These are phyloP conservation scores for Margaritispora aquatica DNA, from an alignment of 495 filamentous ascomycete species.

Conservation along the genomic window DNA sequence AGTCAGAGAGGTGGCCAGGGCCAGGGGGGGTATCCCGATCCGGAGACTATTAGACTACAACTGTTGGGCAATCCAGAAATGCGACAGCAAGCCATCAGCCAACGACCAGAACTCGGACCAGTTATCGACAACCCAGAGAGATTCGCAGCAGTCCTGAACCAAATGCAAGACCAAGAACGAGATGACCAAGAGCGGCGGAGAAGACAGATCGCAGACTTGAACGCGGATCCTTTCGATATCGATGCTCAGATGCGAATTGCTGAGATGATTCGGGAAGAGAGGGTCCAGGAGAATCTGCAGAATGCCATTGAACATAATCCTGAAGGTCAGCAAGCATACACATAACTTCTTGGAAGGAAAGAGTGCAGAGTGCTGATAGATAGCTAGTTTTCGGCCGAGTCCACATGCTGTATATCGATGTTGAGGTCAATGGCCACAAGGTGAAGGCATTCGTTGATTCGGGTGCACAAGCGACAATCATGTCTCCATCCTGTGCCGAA, in stretches of 20 bases:
- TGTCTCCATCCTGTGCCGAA: constrained; percentile 90
- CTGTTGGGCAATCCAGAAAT: constrained; percentile 72
- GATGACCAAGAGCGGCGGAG: constrained; percentile 67
- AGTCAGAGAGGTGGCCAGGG: constrained; percentile 28
- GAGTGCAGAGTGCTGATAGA: not conserved
- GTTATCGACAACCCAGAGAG: constrained; percentile 70
- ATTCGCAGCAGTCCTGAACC: constrained; percentile 63
- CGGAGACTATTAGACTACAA: constrained; percentile 76
- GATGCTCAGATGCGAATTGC: constrained; percentile 91
- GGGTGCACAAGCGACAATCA: constrained; percentile 95
- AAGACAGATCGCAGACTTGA: constrained; percentile 68
- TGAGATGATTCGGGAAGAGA: constrained; percentile 91
- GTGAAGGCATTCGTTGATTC: constrained; percentile 98
- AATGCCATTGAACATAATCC: constrained; percentile 95
- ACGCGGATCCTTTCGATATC: constrained; percentile 85
- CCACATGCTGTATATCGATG: constrained; percentile 92
- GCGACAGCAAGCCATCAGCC: constrained; percentile 57
- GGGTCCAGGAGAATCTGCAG: constrained; percentile 88
- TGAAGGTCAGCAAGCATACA: constrained; percentile 57
- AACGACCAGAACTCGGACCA: constrained; percentile 67
- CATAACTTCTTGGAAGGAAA: too few relatives aligned
- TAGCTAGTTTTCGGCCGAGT: constrained; percentile 79
- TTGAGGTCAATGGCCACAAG: constrained; percentile 85
- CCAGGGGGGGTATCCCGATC: constrained; percentile 54
- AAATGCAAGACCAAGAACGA: constrained; percentile 59